Evolutionary conservation across 2,329 filamentous ascomycete genomes (phyloP).

Genomic region (Hypoxylon sp.): DNA sequence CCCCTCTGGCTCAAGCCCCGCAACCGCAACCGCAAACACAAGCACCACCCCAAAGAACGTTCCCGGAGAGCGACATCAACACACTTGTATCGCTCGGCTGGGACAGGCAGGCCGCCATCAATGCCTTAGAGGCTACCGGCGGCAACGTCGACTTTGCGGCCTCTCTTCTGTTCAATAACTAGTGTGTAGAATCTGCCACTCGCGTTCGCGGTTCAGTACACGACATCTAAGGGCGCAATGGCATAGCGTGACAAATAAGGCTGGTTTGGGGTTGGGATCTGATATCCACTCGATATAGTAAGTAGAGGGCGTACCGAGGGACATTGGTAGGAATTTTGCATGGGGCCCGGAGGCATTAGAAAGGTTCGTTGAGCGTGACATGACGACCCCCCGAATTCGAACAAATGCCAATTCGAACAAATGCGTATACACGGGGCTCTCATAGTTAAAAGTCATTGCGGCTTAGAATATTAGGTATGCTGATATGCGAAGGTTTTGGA

Average conservation of each 20-base stretch:
- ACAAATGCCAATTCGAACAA: not conserved
- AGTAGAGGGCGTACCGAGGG: conserved; percentile 33
- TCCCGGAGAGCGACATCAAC: conserved; percentile 76
- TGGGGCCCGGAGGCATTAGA: conserved; percentile 34
- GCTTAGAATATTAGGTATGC: conserved; percentile 21
- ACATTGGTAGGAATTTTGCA: conserved; percentile 28
- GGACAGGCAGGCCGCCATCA: conserved; percentile 78
- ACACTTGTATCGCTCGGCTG: conserved; percentile 84
- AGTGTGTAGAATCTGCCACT: conserved; percentile 26
- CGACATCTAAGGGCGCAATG: conserved; percentile 15
- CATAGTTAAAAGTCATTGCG: conserved; percentile 24
- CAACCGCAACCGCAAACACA: conserved; percentile 44
- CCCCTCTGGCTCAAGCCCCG: conserved; percentile 43
- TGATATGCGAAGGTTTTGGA: conserved; percentile 14
- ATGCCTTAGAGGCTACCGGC: conserved; percentile 83
- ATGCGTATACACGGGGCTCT: conserved; percentile 1
- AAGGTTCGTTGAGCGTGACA: conserved; percentile 18
- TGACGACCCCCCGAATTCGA: not conserved
- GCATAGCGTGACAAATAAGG: conserved; percentile 21
- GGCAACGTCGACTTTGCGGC: conserved; percentile 93
- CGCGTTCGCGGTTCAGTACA: conserved; percentile 23
- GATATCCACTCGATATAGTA: conserved; percentile 26
- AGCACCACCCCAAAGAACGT: conserved; percentile 50
- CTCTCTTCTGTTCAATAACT: conserved; percentile 75
- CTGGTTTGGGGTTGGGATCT: conserved; percentile 14